Conservation (phyloP, 441 rosid genomes). For the Erodium texanum region DNA sequence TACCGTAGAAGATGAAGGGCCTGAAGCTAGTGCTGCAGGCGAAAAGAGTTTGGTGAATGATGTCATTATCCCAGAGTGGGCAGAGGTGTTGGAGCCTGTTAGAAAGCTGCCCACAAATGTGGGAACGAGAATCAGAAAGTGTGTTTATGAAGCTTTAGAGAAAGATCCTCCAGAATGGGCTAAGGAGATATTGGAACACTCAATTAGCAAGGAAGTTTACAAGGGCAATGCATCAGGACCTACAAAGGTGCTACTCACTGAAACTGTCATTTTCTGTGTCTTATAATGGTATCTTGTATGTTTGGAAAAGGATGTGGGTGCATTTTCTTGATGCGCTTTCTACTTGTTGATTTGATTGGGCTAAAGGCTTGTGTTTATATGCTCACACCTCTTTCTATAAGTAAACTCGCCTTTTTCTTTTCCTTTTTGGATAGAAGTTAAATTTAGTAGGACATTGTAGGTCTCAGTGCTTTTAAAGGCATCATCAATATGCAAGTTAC, state of each 20-base stretch:
- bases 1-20: conserved; percentile 58
- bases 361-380: not conserved
- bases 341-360: not conserved
- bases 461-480: not conserved
- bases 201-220: conserved; percentile 92
- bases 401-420: not conserved
- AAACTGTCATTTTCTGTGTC: not conserved
- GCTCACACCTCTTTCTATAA: not conserved
- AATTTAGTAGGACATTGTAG: not conserved
- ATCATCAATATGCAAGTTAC: not conserved
- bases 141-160: conserved; percentile 76
- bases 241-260: conserved; percentile 59
- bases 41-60: conserved; percentile 42
- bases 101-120: conserved; percentile 98
- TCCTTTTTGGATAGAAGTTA: not conserved
- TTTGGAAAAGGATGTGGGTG: not conserved
- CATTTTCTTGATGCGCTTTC: not conserved
- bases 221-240: conserved; percentile 99
- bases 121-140: conserved; percentile 93
- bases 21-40: conserved; percentile 40
- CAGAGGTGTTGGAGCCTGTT: conserved; percentile 74
- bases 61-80: conserved; percentile 82
- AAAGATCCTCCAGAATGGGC: conserved; percentile 98
- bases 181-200: conserved; percentile 66
- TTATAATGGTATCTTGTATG: not conserved